phyloP scores from a whole-genome alignment of 768 basidiomycete genomes.

The Daedaleopsis nitida region DNA sequence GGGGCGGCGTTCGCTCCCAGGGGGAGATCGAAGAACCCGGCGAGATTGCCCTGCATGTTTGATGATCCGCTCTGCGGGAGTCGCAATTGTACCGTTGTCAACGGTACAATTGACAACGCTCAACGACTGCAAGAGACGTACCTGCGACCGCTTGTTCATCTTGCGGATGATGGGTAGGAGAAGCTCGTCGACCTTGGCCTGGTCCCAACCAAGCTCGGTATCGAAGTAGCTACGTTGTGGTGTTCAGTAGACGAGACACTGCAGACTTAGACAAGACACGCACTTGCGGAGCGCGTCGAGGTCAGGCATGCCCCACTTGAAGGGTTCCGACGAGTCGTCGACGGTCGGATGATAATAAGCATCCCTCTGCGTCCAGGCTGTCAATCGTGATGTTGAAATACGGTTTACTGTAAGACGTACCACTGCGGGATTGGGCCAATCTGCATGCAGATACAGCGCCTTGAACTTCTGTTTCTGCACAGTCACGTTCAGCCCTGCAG shows the following conservation, averaged over 20 bases:
- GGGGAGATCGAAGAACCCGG: constrained; percentile 72
- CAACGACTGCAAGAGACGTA: constrained; percentile 31
- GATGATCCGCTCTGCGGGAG: constrained; percentile 53
- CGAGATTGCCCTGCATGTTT: constrained; percentile 79
- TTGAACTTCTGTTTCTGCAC: constrained; percentile 88
- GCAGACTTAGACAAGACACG: constrained; percentile 21
- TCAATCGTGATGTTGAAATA: neutral
- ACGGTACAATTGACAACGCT: no score
- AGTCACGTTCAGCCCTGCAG: neutral
- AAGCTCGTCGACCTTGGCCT: constrained; percentile 84
- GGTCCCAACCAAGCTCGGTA: constrained; percentile 81
- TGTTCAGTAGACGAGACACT: no score
- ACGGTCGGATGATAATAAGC: constrained; percentile 93
- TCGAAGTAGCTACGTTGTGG: constrained; percentile 14
- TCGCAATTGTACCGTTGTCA: neutral
- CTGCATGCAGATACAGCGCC: constrained; percentile 71
- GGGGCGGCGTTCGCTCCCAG: constrained; percentile 72
- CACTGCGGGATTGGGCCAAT: constrained; percentile 94
- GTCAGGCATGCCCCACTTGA: constrained; percentile 98
- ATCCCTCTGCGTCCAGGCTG: constrained; percentile 57
- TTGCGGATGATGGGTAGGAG: constrained; percentile 91
- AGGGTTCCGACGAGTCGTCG: constrained; percentile 89
- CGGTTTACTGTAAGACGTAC: constrained; percentile 43
- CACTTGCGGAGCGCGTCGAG: constrained; percentile 87
- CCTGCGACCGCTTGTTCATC: constrained; percentile 81